A percentile compares a stretch with the other conserved stretches of the same genome.
Evolutionary conservation across 768 basidiomycete genomes (phyloP).

Genomic region (Pleurotus sapidus): DNA sequence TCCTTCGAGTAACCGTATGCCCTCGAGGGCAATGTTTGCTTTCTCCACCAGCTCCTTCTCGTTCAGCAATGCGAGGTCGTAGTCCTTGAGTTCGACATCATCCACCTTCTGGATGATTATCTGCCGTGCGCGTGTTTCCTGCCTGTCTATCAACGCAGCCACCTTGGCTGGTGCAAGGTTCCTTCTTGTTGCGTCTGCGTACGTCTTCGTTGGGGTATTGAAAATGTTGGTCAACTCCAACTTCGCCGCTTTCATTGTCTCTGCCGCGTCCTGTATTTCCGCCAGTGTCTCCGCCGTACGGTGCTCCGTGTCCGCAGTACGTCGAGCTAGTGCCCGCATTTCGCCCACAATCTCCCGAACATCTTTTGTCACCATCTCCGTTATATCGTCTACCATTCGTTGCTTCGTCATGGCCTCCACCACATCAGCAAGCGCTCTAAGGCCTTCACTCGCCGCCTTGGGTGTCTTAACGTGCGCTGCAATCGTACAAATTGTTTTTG

Average conservation of each 20-base stretch:
- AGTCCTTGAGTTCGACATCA: background rate
- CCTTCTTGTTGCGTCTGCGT: background rate
- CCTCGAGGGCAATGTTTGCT: background rate
- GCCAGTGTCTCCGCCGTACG: too few species aligned
- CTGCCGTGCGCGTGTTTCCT: background rate
- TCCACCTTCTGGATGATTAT: background rate
- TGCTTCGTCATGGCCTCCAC: background rate
- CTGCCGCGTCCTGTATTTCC: too few species aligned
- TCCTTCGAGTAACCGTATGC: background rate
- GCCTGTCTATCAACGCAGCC: background rate
- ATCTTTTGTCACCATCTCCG: too few species aligned
- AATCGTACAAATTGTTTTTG: too few species aligned
- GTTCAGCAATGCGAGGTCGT: background rate
- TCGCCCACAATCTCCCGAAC: too few species aligned
- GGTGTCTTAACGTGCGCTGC: background rate
- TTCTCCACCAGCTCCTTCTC: conserved; percentile 7
- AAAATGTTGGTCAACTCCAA: too few species aligned
- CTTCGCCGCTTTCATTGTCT: too few species aligned
- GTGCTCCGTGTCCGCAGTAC: too few species aligned
- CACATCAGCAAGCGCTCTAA: too few species aligned
- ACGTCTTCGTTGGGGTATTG: background rate
- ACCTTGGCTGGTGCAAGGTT: background rate
- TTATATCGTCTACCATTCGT: too few species aligned
- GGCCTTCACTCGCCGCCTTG: background rate
- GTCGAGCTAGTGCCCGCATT: too few species aligned